Conservation (phyloP, 2,329 filamentous ascomycete genomes). For the Pseudogymnoascus sp. region DNA sequence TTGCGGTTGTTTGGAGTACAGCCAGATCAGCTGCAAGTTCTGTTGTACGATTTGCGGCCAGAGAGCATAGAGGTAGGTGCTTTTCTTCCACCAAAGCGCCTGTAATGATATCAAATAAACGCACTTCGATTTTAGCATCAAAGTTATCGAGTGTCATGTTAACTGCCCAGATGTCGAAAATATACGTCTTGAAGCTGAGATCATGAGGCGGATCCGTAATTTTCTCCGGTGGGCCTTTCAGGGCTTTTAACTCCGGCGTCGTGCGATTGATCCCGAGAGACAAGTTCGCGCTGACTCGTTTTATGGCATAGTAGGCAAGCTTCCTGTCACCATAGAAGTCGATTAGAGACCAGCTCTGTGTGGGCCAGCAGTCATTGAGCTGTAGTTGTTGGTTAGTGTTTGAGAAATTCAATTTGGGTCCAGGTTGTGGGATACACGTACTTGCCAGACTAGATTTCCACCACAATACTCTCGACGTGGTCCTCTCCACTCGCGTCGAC, state of each 20-base stretch:
- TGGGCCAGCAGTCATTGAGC: conserved; percentile 75
- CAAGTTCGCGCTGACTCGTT: conserved; percentile 23
- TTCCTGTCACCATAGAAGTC: conserved; percentile 71
- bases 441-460: conserved; percentile 64
- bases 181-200: conserved; percentile 19
- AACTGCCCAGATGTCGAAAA: conserved; percentile 20
- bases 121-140: conserved; percentile 28
- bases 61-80: conserved; percentile 26
- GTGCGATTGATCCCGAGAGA: neutral
- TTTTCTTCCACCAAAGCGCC: conserved; percentile 44
- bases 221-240: neutral
- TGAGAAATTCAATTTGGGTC: conserved; percentile 22
- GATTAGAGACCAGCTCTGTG: conserved; percentile 64
- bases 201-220: neutral
- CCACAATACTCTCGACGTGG: conserved; percentile 60
- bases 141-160: conserved; percentile 15
- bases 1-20: neutral
- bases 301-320: conserved; percentile 65
- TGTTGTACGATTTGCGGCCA: neutral
- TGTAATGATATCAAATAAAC: conserved; percentile 52
- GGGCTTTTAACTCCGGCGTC: neutral
- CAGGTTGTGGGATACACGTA: neutral
- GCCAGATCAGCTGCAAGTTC: neutral
- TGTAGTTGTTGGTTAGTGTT: conserved; percentile 27
- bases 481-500: conserved; percentile 65